These are phyloP conservation scores for Kodamaea restingae DNA, from an alignment of 805 yeast genomes.

Conservation along the genomic window DNA sequence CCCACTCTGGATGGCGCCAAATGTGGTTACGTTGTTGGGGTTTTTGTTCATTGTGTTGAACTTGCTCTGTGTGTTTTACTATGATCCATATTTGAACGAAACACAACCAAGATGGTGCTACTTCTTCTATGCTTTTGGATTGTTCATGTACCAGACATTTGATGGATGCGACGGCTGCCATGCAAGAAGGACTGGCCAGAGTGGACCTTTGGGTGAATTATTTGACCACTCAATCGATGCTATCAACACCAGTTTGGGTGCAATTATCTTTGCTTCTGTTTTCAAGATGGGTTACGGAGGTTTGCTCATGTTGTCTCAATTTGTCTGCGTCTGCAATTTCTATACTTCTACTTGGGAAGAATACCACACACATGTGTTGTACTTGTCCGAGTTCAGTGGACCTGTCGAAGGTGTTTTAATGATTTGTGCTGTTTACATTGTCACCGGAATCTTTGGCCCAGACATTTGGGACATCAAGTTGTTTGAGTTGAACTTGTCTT, in stretches of 20 bases:
- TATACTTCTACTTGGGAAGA: conserved; percentile 95
- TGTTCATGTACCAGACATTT: conserved; percentile 89
- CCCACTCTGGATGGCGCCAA: conserved; percentile 90
- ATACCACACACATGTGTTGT: conserved; percentile 81
- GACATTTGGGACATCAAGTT: conserved; percentile 55
- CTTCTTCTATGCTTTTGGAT: conserved; percentile 70
- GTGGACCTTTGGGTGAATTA: conserved; percentile 90
- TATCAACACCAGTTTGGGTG: conserved; percentile 74
- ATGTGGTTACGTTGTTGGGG: conserved; percentile 80
- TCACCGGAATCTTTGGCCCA: conserved; percentile 71
- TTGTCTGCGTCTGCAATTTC: conserved; percentile 75
- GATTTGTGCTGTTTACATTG: conserved; percentile 48
- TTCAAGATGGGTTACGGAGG: conserved; percentile 71
- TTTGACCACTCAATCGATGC: conserved; percentile 85
- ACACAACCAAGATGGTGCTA: conserved; percentile 74
- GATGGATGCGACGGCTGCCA: conserved; percentile 96
- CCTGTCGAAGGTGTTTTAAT: conserved; percentile 92
- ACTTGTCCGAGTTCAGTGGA: conserved; percentile 76
- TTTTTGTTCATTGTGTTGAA: conserved; percentile 66
- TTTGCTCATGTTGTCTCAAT: conserved; percentile 57
- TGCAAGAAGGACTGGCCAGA: conserved; percentile 92
- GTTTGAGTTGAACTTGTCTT: conserved; percentile 35
- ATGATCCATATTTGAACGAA: conserved; percentile 62
- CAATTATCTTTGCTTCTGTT: conserved; percentile 70
- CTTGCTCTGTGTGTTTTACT: conserved; percentile 59